phyloP scores from a whole-genome alignment of 306 rosid species.

The Vachellia collinsii region DNA sequence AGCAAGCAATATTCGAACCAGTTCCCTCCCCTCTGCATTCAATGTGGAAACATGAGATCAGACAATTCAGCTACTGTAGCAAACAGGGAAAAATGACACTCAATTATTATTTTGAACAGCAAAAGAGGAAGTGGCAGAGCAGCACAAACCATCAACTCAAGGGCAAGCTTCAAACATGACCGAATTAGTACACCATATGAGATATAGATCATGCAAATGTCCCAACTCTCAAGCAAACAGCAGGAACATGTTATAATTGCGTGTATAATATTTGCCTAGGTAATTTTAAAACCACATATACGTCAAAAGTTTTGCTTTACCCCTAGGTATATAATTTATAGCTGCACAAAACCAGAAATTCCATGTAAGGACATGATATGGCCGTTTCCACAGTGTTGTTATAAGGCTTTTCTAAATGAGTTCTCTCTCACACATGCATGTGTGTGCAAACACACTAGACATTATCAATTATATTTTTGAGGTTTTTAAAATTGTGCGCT shows the following conservation, averaged over 20 bases:
- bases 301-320: not conserved
- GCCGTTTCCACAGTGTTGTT: not conserved
- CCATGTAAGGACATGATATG: not conserved
- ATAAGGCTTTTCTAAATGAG: not conserved
- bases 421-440: not conserved
- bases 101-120: not conserved
- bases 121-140: not conserved
- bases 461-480: not conserved
- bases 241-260: not conserved
- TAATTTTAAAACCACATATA: not conserved
- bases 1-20: slow-evolving; percentile 71
- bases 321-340: not conserved
- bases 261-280: not conserved
- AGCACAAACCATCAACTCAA: not conserved
- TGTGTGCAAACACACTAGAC: not conserved
- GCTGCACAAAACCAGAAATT: slow-evolving; percentile 11
- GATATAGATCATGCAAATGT: not conserved
- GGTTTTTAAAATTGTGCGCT: not conserved
- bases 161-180: not conserved
- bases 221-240: slow-evolving; percentile 3
- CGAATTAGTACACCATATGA: not conserved
- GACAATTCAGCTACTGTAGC: slow-evolving; percentile 3
- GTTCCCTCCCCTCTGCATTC: slow-evolving; percentile 69
- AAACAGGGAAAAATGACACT: not conserved
- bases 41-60: slow-evolving; percentile 30